phyloP scores from a whole-genome alignment of 495 filamentous ascomycete species.

The Letharia lupina region DNA sequence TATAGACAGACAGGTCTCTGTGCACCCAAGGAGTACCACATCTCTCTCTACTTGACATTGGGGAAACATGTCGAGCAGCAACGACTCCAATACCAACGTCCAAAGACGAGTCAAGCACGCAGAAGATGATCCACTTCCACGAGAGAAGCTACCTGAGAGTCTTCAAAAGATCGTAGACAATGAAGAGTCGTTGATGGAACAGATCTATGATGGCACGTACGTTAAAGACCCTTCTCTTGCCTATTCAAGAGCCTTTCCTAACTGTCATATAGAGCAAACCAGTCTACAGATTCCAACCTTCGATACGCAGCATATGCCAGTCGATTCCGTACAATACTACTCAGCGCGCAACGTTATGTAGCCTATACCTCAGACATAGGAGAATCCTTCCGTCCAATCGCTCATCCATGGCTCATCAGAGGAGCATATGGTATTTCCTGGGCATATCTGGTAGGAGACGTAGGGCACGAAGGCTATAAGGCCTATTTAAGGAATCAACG shows the following conservation, averaged over 20 bases:
- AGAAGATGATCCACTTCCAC: slow-evolving; percentile 26
- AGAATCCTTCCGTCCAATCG: slow-evolving; percentile 90
- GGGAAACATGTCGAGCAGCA: slow-evolving; percentile 17
- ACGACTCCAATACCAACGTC: slow-evolving; percentile 13
- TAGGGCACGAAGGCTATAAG: slow-evolving; percentile 91
- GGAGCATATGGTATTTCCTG: slow-evolving; percentile 86
- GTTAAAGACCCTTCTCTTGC: slow-evolving; percentile 30
- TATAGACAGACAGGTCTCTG: background rate
- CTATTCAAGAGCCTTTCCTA: slow-evolving; percentile 2
- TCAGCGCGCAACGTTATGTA: slow-evolving; percentile 89
- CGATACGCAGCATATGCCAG: slow-evolving; percentile 91
- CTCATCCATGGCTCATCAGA: slow-evolving; percentile 72
- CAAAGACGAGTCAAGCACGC: slow-evolving; percentile 9
- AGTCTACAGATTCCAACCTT: slow-evolving; percentile 74
- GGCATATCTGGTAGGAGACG: slow-evolving; percentile 86
- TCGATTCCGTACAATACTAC: slow-evolving; percentile 78
- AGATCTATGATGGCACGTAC: slow-evolving; percentile 72
- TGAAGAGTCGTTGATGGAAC: slow-evolving; percentile 70
- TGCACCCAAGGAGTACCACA: background rate
- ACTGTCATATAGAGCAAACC: slow-evolving; percentile 49
- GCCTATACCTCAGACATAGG: slow-evolving; percentile 97
- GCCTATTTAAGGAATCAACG: slow-evolving; percentile 76
- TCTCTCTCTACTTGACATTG: background rate
- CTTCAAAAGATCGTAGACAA: slow-evolving; percentile 69
- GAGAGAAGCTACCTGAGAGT: slow-evolving; percentile 55